Conservation (phyloP, 2,329 filamentous ascomycete species). For the Colletotrichum sp. region DNA sequence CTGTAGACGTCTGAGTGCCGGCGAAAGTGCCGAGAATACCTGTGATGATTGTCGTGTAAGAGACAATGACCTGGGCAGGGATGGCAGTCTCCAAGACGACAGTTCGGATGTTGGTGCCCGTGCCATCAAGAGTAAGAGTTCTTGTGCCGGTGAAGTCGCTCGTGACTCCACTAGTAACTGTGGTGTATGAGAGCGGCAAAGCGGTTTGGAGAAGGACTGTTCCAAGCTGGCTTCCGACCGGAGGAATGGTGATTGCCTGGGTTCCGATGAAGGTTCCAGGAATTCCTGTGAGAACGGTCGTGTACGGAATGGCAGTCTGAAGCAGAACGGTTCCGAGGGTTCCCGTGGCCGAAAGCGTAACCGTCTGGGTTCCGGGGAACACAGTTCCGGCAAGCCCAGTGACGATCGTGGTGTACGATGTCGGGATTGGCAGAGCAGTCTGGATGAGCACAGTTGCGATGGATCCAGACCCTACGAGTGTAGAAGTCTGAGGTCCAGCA, state of each 20-base stretch:
- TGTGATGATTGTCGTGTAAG: slow-evolving; percentile 3
- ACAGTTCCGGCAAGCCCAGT: background rate
- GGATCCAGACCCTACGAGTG: background rate
- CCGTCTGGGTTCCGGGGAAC: background rate
- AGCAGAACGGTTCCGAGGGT: background rate
- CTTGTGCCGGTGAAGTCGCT: background rate
- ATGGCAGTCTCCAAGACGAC: background rate
- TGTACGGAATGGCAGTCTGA: background rate
- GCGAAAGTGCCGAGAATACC: background rate
- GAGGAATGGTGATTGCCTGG: background rate
- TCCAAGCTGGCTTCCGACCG: background rate
- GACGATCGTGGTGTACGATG: background rate
- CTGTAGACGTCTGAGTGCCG: background rate
- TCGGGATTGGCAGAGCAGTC: background rate
- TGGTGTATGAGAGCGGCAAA: background rate
- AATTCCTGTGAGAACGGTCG: background rate
- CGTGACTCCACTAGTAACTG: background rate
- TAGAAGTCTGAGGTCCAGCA: background rate
- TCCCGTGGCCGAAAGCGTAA: background rate
- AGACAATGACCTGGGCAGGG: background rate
- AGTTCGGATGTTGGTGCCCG: background rate
- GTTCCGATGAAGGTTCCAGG: background rate
- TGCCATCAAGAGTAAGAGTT: background rate
- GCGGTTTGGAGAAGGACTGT: slow-evolving; percentile 6
- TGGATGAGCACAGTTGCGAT: background rate